These are phyloP conservation scores for Linum usitatissimum DNA, from an alignment of 345 rosid genomes.

Conservation along the genomic window DNA sequence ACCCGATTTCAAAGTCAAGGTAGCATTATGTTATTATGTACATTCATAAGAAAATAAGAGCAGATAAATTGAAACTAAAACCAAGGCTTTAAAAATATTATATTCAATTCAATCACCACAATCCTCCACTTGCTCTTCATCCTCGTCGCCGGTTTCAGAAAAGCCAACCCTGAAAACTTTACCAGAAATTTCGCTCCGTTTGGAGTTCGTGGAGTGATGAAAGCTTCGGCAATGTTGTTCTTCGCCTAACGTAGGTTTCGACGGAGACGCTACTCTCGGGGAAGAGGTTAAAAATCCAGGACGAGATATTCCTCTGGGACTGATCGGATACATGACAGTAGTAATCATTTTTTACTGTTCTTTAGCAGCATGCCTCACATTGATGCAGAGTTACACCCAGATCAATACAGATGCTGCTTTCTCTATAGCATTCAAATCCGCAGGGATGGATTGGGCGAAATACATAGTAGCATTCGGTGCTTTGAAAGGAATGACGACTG, in stretches of 20 bases:
- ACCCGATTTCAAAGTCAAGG: too few relatives aligned
- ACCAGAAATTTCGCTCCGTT: conserved; percentile 5
- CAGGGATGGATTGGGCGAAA: conserved; percentile 76
- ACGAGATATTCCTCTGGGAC: conserved; percentile 20
- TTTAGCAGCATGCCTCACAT: conserved; percentile 41
- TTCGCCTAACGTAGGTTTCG: conserved; percentile 24
- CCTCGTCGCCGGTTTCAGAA: conserved; percentile 15
- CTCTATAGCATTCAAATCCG: conserved; percentile 56
- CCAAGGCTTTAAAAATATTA: too few relatives aligned
- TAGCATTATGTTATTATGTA: too few relatives aligned
- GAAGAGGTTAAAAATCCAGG: conserved; percentile 21
- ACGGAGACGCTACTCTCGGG: conserved; percentile 18
- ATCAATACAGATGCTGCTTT: conserved; percentile 57
- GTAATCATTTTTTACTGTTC: conserved; percentile 45
- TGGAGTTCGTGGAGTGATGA: conserved; percentile 11
- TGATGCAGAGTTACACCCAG: conserved; percentile 42
- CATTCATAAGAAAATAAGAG: too few relatives aligned
- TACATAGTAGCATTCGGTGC: conserved; percentile 72
- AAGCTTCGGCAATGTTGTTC: conserved; percentile 15
- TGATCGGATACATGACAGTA: conserved; percentile 52
- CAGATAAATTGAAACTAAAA: too few relatives aligned
- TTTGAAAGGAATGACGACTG: conserved; percentile 78
- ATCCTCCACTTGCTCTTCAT: conserved; percentile 19
- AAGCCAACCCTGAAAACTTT: conserved; percentile 12
- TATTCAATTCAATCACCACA: conserved; percentile 17